Conservation (phyloP, 129 eudicot species). For the Flaveria linearis region DNA sequence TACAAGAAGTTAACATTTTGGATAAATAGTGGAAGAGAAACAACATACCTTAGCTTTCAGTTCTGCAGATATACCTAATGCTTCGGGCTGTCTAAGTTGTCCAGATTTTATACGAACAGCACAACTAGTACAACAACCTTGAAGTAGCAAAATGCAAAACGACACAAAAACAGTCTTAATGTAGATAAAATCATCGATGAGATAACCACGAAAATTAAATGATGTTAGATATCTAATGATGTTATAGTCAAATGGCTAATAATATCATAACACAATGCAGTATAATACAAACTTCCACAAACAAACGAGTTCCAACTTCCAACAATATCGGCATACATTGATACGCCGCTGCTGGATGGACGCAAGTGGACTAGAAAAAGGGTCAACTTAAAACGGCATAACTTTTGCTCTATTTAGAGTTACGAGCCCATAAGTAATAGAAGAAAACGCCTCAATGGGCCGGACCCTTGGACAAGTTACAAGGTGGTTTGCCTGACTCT, state of each 20-base stretch:
- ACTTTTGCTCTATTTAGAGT: not conserved
- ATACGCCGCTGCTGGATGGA: not conserved
- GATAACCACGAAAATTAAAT: not conserved
- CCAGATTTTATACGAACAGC: slow-evolving; percentile 99
- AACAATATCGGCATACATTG: not conserved
- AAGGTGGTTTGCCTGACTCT: not conserved
- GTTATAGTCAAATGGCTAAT: not conserved
- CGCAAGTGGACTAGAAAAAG: not conserved
- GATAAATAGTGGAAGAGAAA: slow-evolving; percentile 17
- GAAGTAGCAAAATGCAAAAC: not conserved
- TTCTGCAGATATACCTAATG: slow-evolving; percentile 96
- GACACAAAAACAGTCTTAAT: not conserved
- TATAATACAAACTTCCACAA: not conserved
- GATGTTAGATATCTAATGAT: not conserved
- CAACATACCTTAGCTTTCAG: slow-evolving; percentile 67
- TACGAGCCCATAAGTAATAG: not conserved
- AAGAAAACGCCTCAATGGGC: not conserved
- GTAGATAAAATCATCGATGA: not conserved
- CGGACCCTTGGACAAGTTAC: too few relatives aligned
- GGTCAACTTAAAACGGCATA: not conserved
- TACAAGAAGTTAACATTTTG: not conserved
- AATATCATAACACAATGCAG: not conserved
- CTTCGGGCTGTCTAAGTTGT: slow-evolving; percentile 92
- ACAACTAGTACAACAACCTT: slow-evolving; percentile 94
- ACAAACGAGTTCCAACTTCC: not conserved